These are phyloP conservation scores for Tylopilus rubrobrunneus DNA, from an alignment of 768 basidiomycete species.

Conservation along the genomic window DNA sequence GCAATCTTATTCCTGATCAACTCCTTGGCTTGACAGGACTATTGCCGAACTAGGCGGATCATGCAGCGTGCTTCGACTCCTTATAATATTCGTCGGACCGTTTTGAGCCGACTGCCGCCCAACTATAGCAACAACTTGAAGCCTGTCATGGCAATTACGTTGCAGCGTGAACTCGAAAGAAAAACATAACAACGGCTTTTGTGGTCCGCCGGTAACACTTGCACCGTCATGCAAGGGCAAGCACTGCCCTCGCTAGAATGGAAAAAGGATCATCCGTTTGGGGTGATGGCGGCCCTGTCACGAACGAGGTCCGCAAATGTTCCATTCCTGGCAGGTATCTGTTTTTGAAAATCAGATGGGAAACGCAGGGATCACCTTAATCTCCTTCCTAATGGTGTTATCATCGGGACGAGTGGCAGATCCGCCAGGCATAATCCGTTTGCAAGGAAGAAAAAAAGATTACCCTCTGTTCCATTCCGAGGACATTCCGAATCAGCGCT, in stretches of 20 bases:
- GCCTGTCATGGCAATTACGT: slow-evolving; percentile 3
- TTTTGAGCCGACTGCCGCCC: slow-evolving; percentile 1
- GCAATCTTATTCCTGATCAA: slow-evolving; percentile 18
- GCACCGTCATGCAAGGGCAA: neutral
- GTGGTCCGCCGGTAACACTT: neutral
- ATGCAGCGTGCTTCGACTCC: slow-evolving; percentile 2
- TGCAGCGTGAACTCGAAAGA: neutral
- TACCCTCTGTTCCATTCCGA: slow-evolving; percentile 13
- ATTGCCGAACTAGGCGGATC: slow-evolving; percentile 17
- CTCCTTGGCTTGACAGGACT: slow-evolving; percentile 17
- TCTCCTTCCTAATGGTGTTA: slow-evolving; percentile 21
- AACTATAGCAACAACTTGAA: neutral
- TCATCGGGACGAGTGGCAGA: slow-evolving; percentile 12
- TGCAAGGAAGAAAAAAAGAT: neutral
- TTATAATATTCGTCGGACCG: slow-evolving; percentile 4
- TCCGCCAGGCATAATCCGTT: slow-evolving; percentile 4
- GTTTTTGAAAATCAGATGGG: slow-evolving; percentile 15
- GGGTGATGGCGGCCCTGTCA: slow-evolving; percentile 17
- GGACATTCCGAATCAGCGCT: slow-evolving; percentile 7
- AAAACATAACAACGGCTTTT: slow-evolving; percentile 4
- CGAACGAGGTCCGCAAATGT: slow-evolving; percentile 1
- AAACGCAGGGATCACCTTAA: slow-evolving; percentile 10
- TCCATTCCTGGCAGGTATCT: slow-evolving; percentile 14
- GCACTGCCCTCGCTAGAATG: slow-evolving; percentile 22
- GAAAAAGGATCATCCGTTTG: slow-evolving; percentile 16